phyloP scores from a whole-genome alignment of 179 eudicot species.

The Beta lomatogona region DNA sequence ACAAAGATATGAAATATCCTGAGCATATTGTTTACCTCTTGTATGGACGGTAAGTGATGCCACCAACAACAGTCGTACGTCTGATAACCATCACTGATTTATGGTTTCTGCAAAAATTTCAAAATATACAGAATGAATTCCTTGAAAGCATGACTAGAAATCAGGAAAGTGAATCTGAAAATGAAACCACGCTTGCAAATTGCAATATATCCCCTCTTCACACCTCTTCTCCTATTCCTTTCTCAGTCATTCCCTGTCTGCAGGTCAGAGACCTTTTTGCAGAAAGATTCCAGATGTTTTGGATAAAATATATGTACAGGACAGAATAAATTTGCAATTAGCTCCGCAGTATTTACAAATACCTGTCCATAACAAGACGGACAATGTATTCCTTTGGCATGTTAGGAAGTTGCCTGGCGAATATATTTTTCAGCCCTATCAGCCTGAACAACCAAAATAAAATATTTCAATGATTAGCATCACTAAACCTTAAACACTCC shows the following conservation, averaged over 20 bases:
- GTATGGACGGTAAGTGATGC: slow-evolving; percentile 96
- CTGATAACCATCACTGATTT: slow-evolving; percentile 93
- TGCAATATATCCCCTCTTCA: background rate
- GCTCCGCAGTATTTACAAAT: slow-evolving; percentile 10
- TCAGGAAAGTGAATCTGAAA: background rate
- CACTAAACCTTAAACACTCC: background rate
- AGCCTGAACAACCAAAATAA: slow-evolving; percentile 54
- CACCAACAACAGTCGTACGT: slow-evolving; percentile 77
- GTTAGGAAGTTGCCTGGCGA: slow-evolving; percentile 94
- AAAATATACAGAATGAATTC: slow-evolving; percentile 5
- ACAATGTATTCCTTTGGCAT: slow-evolving; percentile 99
- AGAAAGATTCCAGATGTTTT: background rate
- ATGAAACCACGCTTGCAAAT: slow-evolving; percentile 1
- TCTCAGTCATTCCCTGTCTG: background rate
- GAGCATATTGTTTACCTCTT: slow-evolving; percentile 49
- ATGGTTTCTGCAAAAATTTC: slow-evolving; percentile 65
- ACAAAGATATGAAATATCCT: slow-evolving; percentile 8
- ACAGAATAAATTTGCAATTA: background rate
- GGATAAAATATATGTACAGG: background rate
- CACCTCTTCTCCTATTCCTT: slow-evolving; percentile 1
- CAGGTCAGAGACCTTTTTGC: background rate
- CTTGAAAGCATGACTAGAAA: slow-evolving; percentile 2
- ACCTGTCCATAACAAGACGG: slow-evolving; percentile 99
- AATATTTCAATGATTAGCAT: slow-evolving; percentile 6
- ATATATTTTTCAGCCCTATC: slow-evolving; percentile 94